These are phyloP conservation scores for Sorghum bicolor DNA, from an alignment of 176 grass and related monocot genomes.

Conservation along the genomic window DNA sequence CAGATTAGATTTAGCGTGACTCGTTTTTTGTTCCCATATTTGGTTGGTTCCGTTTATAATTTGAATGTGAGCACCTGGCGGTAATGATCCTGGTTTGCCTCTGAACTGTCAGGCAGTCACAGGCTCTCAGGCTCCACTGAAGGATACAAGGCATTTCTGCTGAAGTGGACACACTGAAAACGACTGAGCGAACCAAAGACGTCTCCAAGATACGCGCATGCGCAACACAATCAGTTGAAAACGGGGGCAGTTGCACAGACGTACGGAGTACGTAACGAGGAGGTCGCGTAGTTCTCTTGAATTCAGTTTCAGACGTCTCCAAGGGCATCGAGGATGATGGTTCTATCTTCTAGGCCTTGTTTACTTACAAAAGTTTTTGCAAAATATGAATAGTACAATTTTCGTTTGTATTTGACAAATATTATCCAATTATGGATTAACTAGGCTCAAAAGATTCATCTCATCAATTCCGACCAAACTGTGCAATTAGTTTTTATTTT, in stretches of 20 bases:
- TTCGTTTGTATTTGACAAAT: no score
- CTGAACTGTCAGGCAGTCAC: no score
- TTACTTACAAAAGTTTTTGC: no score
- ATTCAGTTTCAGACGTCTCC: neutral
- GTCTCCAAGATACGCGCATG: neutral
- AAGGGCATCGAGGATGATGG: no score
- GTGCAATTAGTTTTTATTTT: no score
- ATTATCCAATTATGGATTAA: no score
- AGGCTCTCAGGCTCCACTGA: no score
- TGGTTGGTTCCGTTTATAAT: neutral
- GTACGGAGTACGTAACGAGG: neutral
- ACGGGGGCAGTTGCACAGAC: neutral
- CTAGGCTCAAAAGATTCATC: no score
- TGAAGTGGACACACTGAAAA: neutral
- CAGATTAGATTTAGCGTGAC: neutral
- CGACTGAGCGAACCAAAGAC: neutral
- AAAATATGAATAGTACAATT: no score
- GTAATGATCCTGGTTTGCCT: neutral
- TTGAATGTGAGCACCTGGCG: neutral
- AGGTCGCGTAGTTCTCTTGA: neutral
- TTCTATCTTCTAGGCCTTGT: no score
- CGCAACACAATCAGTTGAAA: neutral
- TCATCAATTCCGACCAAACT: no score
- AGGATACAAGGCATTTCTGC: neutral
- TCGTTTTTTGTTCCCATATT: neutral